Conservation (phyloP, 495 filamentous ascomycete species). For the Ramalina intermedia region DNA sequence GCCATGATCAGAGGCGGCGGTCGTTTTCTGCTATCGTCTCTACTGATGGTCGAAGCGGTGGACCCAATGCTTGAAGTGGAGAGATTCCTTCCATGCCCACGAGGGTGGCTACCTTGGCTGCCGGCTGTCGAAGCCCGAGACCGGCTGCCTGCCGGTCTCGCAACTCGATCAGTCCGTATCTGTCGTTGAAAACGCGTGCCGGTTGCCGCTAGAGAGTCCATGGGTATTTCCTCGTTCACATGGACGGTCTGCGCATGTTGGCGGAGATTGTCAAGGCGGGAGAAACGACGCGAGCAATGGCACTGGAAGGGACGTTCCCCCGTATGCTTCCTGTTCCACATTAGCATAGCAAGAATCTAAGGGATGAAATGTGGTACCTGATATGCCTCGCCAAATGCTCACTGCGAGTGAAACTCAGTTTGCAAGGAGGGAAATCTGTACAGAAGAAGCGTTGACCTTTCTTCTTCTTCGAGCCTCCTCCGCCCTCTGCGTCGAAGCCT, state of each 20-base stretch:
- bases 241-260: slow-evolving; percentile 98
- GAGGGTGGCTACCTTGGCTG: slow-evolving; percentile 47
- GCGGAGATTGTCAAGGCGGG: slow-evolving; percentile 87
- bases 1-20: slow-evolving; percentile 80
- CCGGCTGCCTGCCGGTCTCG: slow-evolving; percentile 50
- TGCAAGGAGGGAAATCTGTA: slow-evolving; percentile 92
- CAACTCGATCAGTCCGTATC: slow-evolving; percentile 67
- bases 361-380: slow-evolving; percentile 37
- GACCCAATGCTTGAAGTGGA: slow-evolving; percentile 78
- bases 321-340: slow-evolving; percentile 70
- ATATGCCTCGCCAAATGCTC: slow-evolving; percentile 94
- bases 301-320: slow-evolving; percentile 96
- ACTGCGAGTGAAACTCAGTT: slow-evolving; percentile 87
- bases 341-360: slow-evolving; percentile 5
- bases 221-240: slow-evolving; percentile 91
- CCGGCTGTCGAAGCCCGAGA: slow-evolving; percentile 61
- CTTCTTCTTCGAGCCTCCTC: slow-evolving; percentile 71
- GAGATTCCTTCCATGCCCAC: slow-evolving; percentile 71
- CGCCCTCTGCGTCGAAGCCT: slow-evolving; percentile 51
- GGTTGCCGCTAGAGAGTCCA: slow-evolving; percentile 84
- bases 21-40: slow-evolving; percentile 48
- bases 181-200: slow-evolving; percentile 89
- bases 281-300: slow-evolving; percentile 89
- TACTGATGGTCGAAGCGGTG: slow-evolving; percentile 53
- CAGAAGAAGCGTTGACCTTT: slow-evolving; percentile 95